These are phyloP conservation scores for Beauveria sp. DNA, from an alignment of 2,329 filamentous ascomycete genomes.

Conservation along the genomic window DNA sequence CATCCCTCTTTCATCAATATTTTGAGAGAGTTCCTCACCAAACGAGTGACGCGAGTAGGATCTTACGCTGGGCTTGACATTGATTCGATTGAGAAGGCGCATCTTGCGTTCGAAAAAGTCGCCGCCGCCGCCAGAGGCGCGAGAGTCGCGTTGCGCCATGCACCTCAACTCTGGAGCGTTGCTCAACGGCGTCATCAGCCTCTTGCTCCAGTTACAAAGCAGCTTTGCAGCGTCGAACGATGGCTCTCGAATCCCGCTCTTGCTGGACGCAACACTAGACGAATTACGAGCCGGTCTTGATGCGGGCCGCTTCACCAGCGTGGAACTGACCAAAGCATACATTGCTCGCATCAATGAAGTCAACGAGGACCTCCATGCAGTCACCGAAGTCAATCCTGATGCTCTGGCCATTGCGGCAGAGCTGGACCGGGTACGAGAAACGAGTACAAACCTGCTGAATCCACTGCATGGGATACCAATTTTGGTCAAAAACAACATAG, in stretches of 20 bases:
- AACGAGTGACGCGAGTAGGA: neutral
- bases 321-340: constrained; percentile 28
- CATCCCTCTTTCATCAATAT: neutral
- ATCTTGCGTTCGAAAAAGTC: neutral
- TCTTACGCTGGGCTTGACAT: neutral
- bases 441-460: constrained; percentile 18
- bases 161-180: neutral
- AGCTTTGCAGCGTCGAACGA: neutral
- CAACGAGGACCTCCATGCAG: constrained; percentile 19
- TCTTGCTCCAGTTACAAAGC: neutral
- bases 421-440: constrained; percentile 22
- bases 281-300: constrained; percentile 17
- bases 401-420: constrained; percentile 29
- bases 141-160: neutral
- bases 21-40: neutral
- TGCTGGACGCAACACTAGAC: constrained; percentile 18
- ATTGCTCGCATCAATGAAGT: constrained; percentile 21
- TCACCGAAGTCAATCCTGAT: constrained; percentile 31
- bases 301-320: constrained; percentile 24
- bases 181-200: neutral
- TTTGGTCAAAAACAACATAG: constrained; percentile 61
- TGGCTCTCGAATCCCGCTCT: neutral
- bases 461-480: constrained; percentile 59
- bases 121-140: neutral
- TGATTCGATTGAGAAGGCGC: neutral